A percentile compares a stretch with the other conserved stretches of the same genome.
Evolutionary conservation across 2,329 filamentous ascomycete species (phyloP).

Genomic region (Penicillium sp.): DNA sequence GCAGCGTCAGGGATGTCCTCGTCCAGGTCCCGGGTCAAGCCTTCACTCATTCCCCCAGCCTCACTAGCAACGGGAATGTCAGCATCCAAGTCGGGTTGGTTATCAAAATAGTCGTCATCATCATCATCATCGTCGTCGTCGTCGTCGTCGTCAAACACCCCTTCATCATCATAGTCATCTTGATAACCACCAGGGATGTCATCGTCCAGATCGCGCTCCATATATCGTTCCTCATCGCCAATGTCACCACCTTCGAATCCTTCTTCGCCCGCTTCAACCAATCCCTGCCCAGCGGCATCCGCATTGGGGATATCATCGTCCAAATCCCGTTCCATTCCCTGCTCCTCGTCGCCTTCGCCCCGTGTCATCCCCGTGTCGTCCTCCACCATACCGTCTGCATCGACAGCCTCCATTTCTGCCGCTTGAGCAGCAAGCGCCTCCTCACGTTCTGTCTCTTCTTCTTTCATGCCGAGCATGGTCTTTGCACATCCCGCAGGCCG

Average conservation of each 20-base stretch:
- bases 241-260: conserved; percentile 47
- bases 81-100: conserved; percentile 50
- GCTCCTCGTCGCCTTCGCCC: conserved; percentile 32
- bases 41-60: conserved; percentile 48
- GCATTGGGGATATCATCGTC: conserved; percentile 45
- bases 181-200: conserved; percentile 62
- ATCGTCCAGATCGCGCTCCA: conserved; percentile 63
- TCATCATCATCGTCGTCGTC: conserved; percentile 40
- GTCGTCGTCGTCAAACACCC: conserved; percentile 38
- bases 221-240: conserved; percentile 45
- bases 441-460: conserved; percentile 81
- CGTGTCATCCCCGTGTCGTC: conserved; percentile 31
- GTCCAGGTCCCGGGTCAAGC: conserved; percentile 64
- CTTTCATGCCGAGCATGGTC: conserved; percentile 81
- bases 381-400: conserved; percentile 32
- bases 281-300: conserved; percentile 34
- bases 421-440: conserved; percentile 73
- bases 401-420: conserved; percentile 60
- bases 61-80: conserved; percentile 55
- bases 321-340: conserved; percentile 40
- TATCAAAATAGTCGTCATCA: conserved; percentile 41
- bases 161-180: conserved; percentile 41
- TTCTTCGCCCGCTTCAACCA: conserved; percentile 39
- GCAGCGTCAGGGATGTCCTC: conserved; percentile 61
- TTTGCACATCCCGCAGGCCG: conserved; percentile 82